Conservation (phyloP, 2,329 filamentous ascomycete species). For the Periconia sp. region DNA sequence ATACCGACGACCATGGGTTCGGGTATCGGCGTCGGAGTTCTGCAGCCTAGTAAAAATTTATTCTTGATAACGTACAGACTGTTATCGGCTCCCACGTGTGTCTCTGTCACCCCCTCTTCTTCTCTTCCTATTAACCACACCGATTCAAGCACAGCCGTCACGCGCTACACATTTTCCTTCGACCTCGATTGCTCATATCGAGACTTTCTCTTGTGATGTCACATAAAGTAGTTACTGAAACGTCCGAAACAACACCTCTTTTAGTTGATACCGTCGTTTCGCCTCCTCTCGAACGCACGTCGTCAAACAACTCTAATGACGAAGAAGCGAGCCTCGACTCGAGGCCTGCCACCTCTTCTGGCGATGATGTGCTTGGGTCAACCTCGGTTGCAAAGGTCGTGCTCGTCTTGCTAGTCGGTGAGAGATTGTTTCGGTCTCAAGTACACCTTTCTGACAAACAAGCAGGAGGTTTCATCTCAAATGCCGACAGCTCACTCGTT, state of each 20-base stretch:
- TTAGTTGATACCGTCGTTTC: not conserved
- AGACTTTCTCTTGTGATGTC: not conserved
- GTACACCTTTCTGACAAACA: not conserved
- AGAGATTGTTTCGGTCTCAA: not conserved
- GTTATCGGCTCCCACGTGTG: not conserved
- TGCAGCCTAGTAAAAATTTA: not conserved
- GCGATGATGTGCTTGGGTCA: too few relatives aligned
- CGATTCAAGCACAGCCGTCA: not conserved
- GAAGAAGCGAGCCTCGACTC: not conserved
- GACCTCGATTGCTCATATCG: not conserved
- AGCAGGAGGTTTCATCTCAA: conserved; percentile 62
- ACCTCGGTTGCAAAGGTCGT: conserved; percentile 1
- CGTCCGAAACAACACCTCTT: not conserved
- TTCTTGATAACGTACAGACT: not conserved
- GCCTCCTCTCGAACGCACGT: not conserved
- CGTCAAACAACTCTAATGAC: not conserved
- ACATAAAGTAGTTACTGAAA: not conserved
- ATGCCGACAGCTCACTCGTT: conserved; percentile 68
- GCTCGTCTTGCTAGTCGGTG: conserved; percentile 9
- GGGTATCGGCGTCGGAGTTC: too few relatives aligned
- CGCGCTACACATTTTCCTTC: not conserved
- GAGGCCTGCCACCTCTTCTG: too few relatives aligned
- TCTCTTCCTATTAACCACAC: too few relatives aligned
- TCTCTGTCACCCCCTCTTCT: too few relatives aligned
- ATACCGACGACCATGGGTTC: too few relatives aligned